Percentiles rank a stretch among this genome's conserved stretches.
phyloP scores from a whole-genome alignment of 208 protist species.

The Angomonas deanei region DNA sequence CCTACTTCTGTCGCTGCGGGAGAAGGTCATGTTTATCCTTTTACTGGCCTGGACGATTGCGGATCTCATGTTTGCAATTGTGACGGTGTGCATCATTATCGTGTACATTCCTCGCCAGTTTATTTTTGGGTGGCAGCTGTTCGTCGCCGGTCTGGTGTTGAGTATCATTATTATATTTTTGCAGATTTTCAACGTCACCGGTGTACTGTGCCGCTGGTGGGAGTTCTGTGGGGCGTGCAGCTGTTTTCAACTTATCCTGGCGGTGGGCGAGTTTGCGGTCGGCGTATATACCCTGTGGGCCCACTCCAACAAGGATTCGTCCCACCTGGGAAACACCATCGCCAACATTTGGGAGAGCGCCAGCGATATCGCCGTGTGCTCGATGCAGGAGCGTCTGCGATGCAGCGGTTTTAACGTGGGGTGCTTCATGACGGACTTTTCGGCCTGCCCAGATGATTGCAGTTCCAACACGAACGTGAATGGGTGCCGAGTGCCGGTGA shows the following conservation, averaged over 20 bases:
- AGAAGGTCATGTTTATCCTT: conserved; percentile 18
- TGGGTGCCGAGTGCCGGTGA: conserved; percentile 25
- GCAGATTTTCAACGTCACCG: conserved; percentile 20
- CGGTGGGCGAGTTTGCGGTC: conserved; percentile 23
- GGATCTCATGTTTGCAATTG: conserved; percentile 9
- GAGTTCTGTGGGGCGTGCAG: conserved; percentile 20
- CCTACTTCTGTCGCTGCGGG: conserved; percentile 21
- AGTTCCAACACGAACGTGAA: conserved; percentile 30
- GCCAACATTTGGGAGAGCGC: conserved; percentile 21
- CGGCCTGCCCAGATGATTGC: conserved; percentile 33
- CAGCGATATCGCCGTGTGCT: conserved; percentile 8
- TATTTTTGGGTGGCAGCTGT: conserved; percentile 19
- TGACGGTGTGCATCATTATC: conserved; percentile 18
- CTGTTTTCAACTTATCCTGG: conserved; percentile 18
- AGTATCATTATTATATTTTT: conserved; percentile 18
- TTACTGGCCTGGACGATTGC: conserved; percentile 15
- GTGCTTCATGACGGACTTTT: conserved; percentile 40
- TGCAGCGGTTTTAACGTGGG: conserved; percentile 55
- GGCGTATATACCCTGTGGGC: conserved; percentile 22
- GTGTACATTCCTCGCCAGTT: conserved; percentile 18
- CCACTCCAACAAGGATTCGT: conserved; percentile 13
- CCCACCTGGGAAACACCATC: conserved; percentile 12
- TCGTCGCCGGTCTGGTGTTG: conserved; percentile 23
- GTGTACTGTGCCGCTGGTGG: conserved; percentile 31
- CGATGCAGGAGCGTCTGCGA: conserved; percentile 26